Conservation (phyloP, 805 yeast species). For the Vanderwaltozyma verrucispora region DNA sequence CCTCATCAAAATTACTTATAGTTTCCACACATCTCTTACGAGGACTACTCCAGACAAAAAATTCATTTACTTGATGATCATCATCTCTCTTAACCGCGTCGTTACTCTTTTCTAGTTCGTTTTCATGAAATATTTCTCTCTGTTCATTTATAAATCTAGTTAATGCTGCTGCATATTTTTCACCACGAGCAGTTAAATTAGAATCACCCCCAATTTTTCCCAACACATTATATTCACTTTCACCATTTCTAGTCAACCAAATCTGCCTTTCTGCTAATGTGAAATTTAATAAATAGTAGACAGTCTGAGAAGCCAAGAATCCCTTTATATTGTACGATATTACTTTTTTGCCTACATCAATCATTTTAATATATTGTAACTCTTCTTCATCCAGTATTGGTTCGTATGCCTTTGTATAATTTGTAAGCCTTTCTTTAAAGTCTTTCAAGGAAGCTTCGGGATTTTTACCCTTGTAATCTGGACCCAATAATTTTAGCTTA, state of each 20-base stretch:
- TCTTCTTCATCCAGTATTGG: slow-evolving; percentile 72
- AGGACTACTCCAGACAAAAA: slow-evolving; percentile 92
- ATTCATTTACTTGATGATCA: slow-evolving; percentile 40
- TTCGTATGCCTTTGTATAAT: slow-evolving; percentile 84
- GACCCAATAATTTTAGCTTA: slow-evolving; percentile 78
- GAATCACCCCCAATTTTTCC: slow-evolving; percentile 95
- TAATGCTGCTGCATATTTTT: slow-evolving; percentile 60
- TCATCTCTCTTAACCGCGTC: slow-evolving; percentile 30
- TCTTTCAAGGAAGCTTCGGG: slow-evolving; percentile 69
- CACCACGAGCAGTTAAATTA: slow-evolving; percentile 66
- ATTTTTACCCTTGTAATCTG: slow-evolving; percentile 84
- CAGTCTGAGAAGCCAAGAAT: slow-evolving; percentile 85
- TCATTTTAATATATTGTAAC: slow-evolving; percentile 86
- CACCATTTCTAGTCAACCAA: slow-evolving; percentile 95
- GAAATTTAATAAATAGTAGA: slow-evolving; percentile 80
- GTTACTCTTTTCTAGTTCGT: slow-evolving; percentile 35
- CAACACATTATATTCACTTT: slow-evolving; percentile 68
- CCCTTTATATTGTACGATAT: slow-evolving; percentile 85
- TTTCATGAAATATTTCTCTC: slow-evolving; percentile 53
- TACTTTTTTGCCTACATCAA: slow-evolving; percentile 89
- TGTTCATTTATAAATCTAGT: slow-evolving; percentile 65
- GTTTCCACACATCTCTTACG: slow-evolving; percentile 69
- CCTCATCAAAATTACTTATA: slow-evolving; percentile 65
- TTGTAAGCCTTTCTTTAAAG: slow-evolving; percentile 67
- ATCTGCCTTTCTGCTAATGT: slow-evolving; percentile 83